Conservation (phyloP, 768 basidiomycete genomes). For the Tricholoma flavovirens region DNA sequence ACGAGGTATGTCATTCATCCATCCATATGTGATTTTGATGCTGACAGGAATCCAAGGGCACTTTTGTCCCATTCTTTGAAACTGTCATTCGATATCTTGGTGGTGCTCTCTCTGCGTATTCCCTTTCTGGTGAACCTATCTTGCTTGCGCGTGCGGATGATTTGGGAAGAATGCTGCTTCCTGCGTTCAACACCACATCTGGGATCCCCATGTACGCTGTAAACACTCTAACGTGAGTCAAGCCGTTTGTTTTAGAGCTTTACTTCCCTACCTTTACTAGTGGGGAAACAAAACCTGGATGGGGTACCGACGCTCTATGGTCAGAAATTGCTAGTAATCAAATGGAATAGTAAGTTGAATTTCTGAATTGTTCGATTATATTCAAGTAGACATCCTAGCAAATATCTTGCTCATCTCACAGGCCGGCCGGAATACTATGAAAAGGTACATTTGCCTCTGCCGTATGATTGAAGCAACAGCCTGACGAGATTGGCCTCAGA, state of each 20-base stretch:
- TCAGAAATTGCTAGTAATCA: conserved; percentile 50
- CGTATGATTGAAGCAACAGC: not conserved
- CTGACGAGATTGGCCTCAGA: conserved; percentile 28
- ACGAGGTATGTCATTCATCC: conserved; percentile 23
- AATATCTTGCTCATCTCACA: conserved; percentile 77
- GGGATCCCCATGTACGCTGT: conserved; percentile 69
- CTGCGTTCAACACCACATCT: conserved; percentile 62
- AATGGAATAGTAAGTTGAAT: conserved; percentile 48
- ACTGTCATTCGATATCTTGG: conserved; percentile 83
- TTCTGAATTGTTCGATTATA: not conserved
- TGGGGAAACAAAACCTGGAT: conserved; percentile 28
- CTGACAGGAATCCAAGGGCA: conserved; percentile 10
- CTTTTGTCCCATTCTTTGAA: conserved; percentile 60
- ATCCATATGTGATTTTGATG: not conserved
- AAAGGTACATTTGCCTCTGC: conserved; percentile 22
- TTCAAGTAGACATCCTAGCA: conserved; percentile 26
- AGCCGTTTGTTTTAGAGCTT: not conserved
- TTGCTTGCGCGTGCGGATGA: conserved; percentile 68
- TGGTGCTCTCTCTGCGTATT: conserved; percentile 74
- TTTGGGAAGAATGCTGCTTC: conserved; percentile 61
- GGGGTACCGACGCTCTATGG: conserved; percentile 31
- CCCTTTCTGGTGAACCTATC: conserved; percentile 59
- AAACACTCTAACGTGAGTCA: conserved; percentile 49
- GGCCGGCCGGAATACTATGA: conserved; percentile 59
- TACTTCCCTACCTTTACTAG: conserved; percentile 19